Evolutionary conservation across 345 rosid species (phyloP), one percentile per base, ranked within the genome.

Genomic region (Salix dunnii): DNA sequence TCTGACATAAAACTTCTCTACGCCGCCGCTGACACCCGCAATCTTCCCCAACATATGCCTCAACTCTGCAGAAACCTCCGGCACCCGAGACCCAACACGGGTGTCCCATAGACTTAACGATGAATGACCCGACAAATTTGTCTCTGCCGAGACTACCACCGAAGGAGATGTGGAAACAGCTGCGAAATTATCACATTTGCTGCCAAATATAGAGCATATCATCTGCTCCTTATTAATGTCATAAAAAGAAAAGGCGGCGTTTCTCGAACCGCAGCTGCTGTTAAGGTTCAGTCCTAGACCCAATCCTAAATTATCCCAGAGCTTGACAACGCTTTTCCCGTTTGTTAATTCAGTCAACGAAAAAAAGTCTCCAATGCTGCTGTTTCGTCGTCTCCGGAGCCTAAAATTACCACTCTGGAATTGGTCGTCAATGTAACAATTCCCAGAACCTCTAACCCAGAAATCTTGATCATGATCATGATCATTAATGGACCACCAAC

Each of bases 61-160:
- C 93, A 96, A 90, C 36, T 91, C 98, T 8, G 91, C 92, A 4
- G 89, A 66, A 23, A 94, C 84, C 53, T 86, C 82, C 71, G 98
- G 96, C 27, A 84, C 48, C 70, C 74, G 53, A 18, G 77, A 74
- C 0, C 84, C 84, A 0, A 74, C 79, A 11, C 98, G 96, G 58
- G 77, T 63, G 84, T 94, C 98, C 95, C 97, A 90, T 48, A 88
- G 85, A 36, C 81, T 65, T 27, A 94, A 60, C 25, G 86, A 63
- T 27, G 86, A 78, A 17, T 43, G 65, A 20, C 86, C 84, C 3
- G 75, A 49, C 2, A 72, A 72, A 28, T 62, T 87, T 62, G 62
- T 60, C 21, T 80, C 86, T 13, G 88, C 88, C 10, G 90, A 80
- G 9, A 91, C 40, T 0, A 86, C 73, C 43, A 88, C 86, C 21